These are phyloP conservation scores for Candida vaughaniae DNA, from an alignment of 805 yeast species.

Conservation along the genomic window DNA sequence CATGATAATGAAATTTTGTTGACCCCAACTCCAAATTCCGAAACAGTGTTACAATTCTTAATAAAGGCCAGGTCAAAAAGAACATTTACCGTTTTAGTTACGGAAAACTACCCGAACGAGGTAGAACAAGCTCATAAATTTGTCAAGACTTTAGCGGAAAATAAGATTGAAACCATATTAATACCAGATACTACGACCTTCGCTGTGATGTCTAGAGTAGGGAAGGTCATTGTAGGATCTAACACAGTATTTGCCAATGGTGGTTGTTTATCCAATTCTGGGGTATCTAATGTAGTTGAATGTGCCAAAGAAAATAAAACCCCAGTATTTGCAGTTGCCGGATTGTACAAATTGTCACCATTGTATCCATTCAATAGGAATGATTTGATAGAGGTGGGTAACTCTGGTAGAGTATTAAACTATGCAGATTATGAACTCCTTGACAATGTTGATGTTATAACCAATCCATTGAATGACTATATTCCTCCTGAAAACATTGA, in stretches of 20 bases:
- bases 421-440: constrained; percentile 69
- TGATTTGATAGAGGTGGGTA: constrained; percentile 84
- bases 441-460: constrained; percentile 68
- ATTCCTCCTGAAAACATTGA: constrained; percentile 93
- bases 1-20: constrained; percentile 85
- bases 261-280: constrained; percentile 85
- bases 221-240: constrained; percentile 92
- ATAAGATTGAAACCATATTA: constrained; percentile 84
- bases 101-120: constrained; percentile 91
- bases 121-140: constrained; percentile 74
- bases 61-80: constrained; percentile 86
- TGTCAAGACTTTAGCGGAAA: constrained; percentile 75
- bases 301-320: constrained; percentile 93
- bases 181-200: constrained; percentile 91
- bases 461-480: constrained; percentile 88
- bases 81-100: constrained; percentile 85
- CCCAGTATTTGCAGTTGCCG: constrained; percentile 96
- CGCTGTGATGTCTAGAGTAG: constrained; percentile 96
- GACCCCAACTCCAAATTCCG: constrained; percentile 94
- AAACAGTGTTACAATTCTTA: constrained; percentile 83
- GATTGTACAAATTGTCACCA: constrained; percentile 89
- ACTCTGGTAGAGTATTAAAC: constrained; percentile 82
- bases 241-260: constrained; percentile 94
- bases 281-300: constrained; percentile 90
- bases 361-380: constrained; percentile 87